These are phyloP conservation scores for Aspergillus novofumigatus DNA, from an alignment of 2,329 filamentous ascomycete genomes.

Conservation along the genomic window DNA sequence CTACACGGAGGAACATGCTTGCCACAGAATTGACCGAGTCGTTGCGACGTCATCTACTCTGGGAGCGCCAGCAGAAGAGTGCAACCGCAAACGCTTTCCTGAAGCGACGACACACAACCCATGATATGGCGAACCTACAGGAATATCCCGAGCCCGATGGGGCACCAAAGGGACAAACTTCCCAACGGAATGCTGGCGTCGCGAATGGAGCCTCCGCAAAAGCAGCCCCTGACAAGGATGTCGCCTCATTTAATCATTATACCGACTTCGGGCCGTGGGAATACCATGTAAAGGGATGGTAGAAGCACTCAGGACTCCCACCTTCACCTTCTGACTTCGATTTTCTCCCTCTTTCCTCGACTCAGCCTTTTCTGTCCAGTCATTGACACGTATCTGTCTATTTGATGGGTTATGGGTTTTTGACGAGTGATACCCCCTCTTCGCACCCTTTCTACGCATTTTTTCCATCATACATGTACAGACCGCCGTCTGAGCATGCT, in stretches of 20 bases:
- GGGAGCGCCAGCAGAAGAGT: conserved; percentile 93
- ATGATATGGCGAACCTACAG: conserved; percentile 83
- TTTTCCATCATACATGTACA: conserved; percentile 13
- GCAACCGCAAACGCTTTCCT: conserved; percentile 82
- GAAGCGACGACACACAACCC: conserved; percentile 84
- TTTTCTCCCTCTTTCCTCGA: conserved; percentile 6
- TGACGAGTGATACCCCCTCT: conserved; percentile 20
- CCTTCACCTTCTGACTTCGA: background rate
- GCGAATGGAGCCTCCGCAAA: conserved; percentile 14
- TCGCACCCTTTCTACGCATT: conserved; percentile 7
- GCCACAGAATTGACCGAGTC: conserved; percentile 91
- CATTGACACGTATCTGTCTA: conserved; percentile 3
- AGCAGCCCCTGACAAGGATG: conserved; percentile 53
- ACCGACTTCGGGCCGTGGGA: conserved; percentile 78
- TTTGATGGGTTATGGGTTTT: conserved; percentile 12
- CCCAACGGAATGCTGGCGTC: conserved; percentile 19
- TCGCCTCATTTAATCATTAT: conserved; percentile 76
- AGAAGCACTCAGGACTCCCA: conserved; percentile 19
- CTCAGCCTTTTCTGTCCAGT: conserved; percentile 5
- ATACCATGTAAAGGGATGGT: conserved; percentile 86
- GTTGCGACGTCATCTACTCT: conserved; percentile 82
- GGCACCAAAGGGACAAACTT: conserved; percentile 42
- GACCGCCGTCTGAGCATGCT: conserved; percentile 18
- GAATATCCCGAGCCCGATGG: conserved; percentile 67
- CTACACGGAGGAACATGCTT: conserved; percentile 91